Base-by-base conservation (phyloP, 345 rosid species). In the Heritiera fomes region DNA sequence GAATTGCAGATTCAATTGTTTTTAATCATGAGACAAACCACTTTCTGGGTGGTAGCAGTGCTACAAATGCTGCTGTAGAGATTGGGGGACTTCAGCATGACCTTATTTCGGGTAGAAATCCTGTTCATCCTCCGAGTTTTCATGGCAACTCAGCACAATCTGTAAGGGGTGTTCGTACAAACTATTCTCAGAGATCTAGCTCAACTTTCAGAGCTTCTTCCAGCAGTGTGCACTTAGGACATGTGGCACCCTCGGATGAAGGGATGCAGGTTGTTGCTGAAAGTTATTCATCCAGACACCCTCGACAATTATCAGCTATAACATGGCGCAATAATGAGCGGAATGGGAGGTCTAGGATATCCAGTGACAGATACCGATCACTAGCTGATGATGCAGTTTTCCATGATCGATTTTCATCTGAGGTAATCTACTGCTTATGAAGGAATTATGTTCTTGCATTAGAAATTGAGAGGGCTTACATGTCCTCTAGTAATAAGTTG, bases 121-220 rank as follows among this genome's bases (percentile, higher is more conserved):
- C 87, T 47, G 68, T 74, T 73, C 85, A 74, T 82, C 85, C 89
- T 74, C 91, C 83, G 69, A 75, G 84, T 79, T 85, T 80, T 81
- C 89, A 81, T 23, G 90, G 89, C 53, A 68, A 83, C 69, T 82
- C 91, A 65, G 62, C 84, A 63, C 95, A 82, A 76, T 81, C 92
- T 71, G 82, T 80, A 28, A 87, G 89, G 75, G 87, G 89, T 73
- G 80, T 83, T 58, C 90, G 81, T 75, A 82, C 86, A 70, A 83
- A 77, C 81, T 86, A 83, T 79, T 86, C 89, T 82, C 94, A 89
- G 78, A 88, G 97, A 76, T 82, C 97, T 75, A 75, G 80, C 76
- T 91, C 91, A 47, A 76, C 86, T 74, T 87, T 88, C 74, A 89
- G 95, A 86, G 85, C 90, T 78, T 88, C 93, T 77, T 87, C 93